Base-by-base conservation (phyloP, 139 green algal genomes). In the Haematococcus lacustris region DNA sequence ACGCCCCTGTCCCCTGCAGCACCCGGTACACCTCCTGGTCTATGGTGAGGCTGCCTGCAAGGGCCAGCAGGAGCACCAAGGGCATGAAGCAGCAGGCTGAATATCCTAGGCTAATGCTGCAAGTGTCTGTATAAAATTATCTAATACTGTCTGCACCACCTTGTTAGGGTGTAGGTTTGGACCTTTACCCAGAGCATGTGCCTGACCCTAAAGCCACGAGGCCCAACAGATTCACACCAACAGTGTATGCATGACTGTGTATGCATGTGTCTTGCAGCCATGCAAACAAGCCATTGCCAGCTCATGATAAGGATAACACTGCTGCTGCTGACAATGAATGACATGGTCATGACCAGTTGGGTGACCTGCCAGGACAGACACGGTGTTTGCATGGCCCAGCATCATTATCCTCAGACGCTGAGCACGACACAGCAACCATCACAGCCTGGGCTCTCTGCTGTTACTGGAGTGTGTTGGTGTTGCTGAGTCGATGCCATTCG, bases 11-110 rank as follows among this genome's bases (percentile, higher is more conserved):
- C 2, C 73, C 82, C 28, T 67, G 51, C 37, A 98, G 91, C 69
- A 91, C 51, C 1, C 1, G 13, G 47, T 91, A 94, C 37, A 98
- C 81, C 23, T 88, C 85, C 33, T 73, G 28, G 73, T 98, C 94
- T 7, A 98, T 87, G 1, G 76, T 33, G 38, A 91, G 80, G 38
- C 70, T 51, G 30, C 88, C 89, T 93, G 81, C 40, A 37, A n/a
- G 50, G 3, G 39, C 30, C 61, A 66, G 33, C 7, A 37, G 13
- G 50, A 17, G 38, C 30, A 39, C 37, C n/a, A n/a, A 21, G 7
- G 51, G 73, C 53, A 41, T 34, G 1, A 34, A 30, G 2, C 9
- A 25, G 1, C 39, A 5, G 32, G 17, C 34, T 65, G 59, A 33
- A 7, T n/a, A 35, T 41, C 4, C 47, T 30, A 47, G 47, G 34